Evolutionary conservation across 2,329 filamentous ascomycete genomes (phyloP).

Genomic region (Aspergillus spinulosporus): DNA sequence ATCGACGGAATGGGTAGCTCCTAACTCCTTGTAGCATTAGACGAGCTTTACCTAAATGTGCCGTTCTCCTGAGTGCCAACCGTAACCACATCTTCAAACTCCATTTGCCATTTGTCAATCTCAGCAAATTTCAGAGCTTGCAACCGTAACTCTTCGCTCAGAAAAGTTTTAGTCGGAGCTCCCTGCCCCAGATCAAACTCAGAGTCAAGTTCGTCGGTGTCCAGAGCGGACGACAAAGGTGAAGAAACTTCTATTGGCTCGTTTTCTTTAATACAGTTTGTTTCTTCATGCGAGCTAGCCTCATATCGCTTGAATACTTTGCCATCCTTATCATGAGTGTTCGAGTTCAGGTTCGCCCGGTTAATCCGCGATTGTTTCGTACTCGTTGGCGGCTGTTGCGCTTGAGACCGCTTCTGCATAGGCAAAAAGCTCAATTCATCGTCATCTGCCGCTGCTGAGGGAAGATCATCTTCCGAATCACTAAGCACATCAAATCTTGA

Average conservation of each 20-base stretch:
- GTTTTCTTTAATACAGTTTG: constrained; percentile 35
- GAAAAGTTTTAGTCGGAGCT: constrained; percentile 18
- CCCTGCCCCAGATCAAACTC: constrained; percentile 20
- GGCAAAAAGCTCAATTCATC: constrained; percentile 39
- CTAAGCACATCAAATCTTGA: constrained; percentile 26
- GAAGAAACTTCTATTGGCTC: constrained; percentile 29
- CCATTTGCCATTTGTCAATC: constrained; percentile 46
- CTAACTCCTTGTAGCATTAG: neutral
- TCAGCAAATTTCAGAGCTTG: constrained; percentile 44
- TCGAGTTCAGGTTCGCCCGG: constrained; percentile 1
- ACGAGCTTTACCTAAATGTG: constrained; percentile 10
- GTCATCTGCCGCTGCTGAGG: constrained; percentile 32
- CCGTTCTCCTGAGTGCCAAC: constrained; percentile 28
- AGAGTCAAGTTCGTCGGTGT: constrained; percentile 32
- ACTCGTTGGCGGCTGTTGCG: constrained; percentile 20
- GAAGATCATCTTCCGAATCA: constrained; percentile 30
- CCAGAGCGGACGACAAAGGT: constrained; percentile 35
- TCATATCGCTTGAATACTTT: neutral
- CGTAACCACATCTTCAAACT: constrained; percentile 43
- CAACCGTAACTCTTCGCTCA: constrained; percentile 39
- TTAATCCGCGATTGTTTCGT: constrained; percentile 25
- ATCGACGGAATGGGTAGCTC: neutral
- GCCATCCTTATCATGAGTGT: neutral
- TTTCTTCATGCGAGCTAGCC: constrained; percentile 9
- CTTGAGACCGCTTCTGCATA: constrained; percentile 19